Percentiles rank a stretch among this genome's conserved stretches.
These are phyloP conservation scores for Aurinia saxatilis DNA, from an alignment of 345 rosid species.

Conservation along the genomic window DNA sequence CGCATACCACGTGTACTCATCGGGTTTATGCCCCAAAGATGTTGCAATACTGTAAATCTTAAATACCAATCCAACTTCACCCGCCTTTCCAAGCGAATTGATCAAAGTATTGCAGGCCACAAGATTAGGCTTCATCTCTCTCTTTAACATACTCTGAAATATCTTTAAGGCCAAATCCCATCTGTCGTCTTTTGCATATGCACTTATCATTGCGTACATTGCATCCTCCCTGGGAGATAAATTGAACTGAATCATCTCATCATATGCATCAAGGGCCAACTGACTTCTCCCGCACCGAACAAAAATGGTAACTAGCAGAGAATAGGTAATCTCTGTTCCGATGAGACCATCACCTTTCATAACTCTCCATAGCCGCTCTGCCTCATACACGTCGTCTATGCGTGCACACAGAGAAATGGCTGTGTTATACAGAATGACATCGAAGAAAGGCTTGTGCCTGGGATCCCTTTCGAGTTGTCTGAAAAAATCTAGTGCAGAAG, in stretches of 20 bases:
- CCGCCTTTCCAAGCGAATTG: slow-evolving; percentile 61
- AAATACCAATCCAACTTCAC: slow-evolving; percentile 51
- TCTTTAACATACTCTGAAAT: slow-evolving; percentile 47
- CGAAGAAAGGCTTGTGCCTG: slow-evolving; percentile 32
- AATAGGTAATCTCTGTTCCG: slow-evolving; percentile 61
- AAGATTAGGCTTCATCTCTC: slow-evolving; percentile 47
- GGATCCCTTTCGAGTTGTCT: slow-evolving; percentile 38
- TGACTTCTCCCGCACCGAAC: slow-evolving; percentile 54
- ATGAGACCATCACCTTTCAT: slow-evolving; percentile 48
- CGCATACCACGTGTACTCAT: slow-evolving; percentile 77
- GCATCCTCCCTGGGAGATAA: slow-evolving; percentile 45
- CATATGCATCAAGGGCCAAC: slow-evolving; percentile 62
- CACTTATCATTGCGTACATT: slow-evolving; percentile 52
- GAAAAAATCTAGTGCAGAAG: slow-evolving; percentile 53
- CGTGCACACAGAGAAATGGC: slow-evolving; percentile 60
- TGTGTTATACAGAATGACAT: slow-evolving; percentile 69
- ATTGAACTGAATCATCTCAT: slow-evolving; percentile 54
- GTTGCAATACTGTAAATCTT: slow-evolving; percentile 40
- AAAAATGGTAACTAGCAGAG: slow-evolving; percentile 59
- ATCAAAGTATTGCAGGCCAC: slow-evolving; percentile 66
- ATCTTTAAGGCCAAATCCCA: slow-evolving; percentile 51
- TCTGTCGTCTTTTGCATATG: slow-evolving; percentile 53
- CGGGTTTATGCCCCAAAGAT: slow-evolving; percentile 52
- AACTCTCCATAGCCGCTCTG: slow-evolving; percentile 57
- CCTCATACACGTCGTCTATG: slow-evolving; percentile 41